A percentile compares a stretch with the other conserved stretches of the same genome.
Conservation (phyloP, 2,329 filamentous ascomycete species). For the Moelleriella libera region DNA sequence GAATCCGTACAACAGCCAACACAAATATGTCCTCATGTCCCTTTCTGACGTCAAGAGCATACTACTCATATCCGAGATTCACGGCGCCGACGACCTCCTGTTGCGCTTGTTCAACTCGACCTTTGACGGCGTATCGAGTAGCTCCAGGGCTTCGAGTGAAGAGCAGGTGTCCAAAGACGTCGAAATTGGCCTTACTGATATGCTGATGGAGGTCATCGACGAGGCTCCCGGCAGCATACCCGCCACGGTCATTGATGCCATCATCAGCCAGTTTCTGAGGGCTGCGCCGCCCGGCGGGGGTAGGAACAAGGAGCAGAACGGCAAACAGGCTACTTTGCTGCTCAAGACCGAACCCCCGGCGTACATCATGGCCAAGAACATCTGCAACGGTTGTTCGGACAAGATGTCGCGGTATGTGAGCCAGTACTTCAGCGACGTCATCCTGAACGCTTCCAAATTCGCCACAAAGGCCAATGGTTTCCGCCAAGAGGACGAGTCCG, state of each 20-base stretch:
- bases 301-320: slow-evolving; percentile 51
- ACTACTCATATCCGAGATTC: slow-evolving; percentile 76
- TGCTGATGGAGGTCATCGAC: slow-evolving; percentile 76
- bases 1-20: slow-evolving; percentile 83
- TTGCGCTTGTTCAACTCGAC: slow-evolving; percentile 72
- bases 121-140: slow-evolving; percentile 81
- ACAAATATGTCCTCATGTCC: slow-evolving; percentile 81
- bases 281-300: slow-evolving; percentile 58
- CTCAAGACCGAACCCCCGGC: slow-evolving; percentile 80
- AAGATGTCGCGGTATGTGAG: slow-evolving; percentile 92
- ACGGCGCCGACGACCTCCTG: slow-evolving; percentile 66
- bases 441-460: slow-evolving; percentile 67
- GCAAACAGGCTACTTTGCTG: slow-evolving; percentile 70
- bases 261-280: slow-evolving; percentile 89
- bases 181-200: slow-evolving; percentile 78
- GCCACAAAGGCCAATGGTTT: slow-evolving; percentile 40
- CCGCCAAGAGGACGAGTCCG: slow-evolving; percentile 46
- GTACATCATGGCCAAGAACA: slow-evolving; percentile 90
- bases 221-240: slow-evolving; percentile 63
- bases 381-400: slow-evolving; percentile 79
- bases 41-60: slow-evolving; percentile 91
- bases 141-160: slow-evolving; percentile 57
- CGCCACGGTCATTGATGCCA: slow-evolving; percentile 72
- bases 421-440: slow-evolving; percentile 94
- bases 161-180: slow-evolving; percentile 87